Percentiles rank a stretch among this genome's conserved stretches.
phyloP scores from a whole-genome alignment of 495 filamentous ascomycete species.

The Penicillium malachiteum region DNA sequence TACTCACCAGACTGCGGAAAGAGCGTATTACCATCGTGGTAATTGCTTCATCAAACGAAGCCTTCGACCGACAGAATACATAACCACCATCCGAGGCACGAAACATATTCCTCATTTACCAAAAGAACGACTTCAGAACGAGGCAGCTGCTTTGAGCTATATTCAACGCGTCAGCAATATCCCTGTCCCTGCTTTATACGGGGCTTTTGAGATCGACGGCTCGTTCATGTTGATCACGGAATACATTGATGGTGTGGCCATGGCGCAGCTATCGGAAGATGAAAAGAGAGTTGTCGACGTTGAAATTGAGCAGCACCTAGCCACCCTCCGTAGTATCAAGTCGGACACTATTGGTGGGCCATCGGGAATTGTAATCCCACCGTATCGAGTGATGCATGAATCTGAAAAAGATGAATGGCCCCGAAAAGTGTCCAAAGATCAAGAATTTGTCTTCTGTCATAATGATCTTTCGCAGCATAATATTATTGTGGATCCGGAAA shows the following conservation, averaged over 20 bases:
- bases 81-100: slow-evolving; percentile 6
- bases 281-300: slow-evolving; percentile 6
- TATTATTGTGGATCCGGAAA: slow-evolving; percentile 30
- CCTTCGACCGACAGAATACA: slow-evolving; percentile 13
- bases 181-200: slow-evolving; percentile 14
- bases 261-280: slow-evolving; percentile 7
- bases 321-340: slow-evolving; percentile 8
- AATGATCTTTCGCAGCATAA: slow-evolving; percentile 33
- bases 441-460: slow-evolving; percentile 33
- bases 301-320: slow-evolving; percentile 7
- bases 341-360: slow-evolving; percentile 10
- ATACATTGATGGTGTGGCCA: slow-evolving; percentile 7
- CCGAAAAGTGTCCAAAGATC: background rate
- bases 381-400: slow-evolving; percentile 3
- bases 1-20: slow-evolving; percentile 6
- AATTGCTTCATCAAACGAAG: slow-evolving; percentile 17
- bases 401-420: slow-evolving; percentile 8
- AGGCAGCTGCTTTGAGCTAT: slow-evolving; percentile 11
- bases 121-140: slow-evolving; percentile 18
- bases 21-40: slow-evolving; percentile 12
- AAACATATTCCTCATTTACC: slow-evolving; percentile 10
- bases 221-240: slow-evolving; percentile 10
- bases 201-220: slow-evolving; percentile 14
- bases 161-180: slow-evolving; percentile 11
- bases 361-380: slow-evolving; percentile 14